These are phyloP conservation scores for Poteriospumella lacustris DNA, from an alignment of 108 stramenopile species.

Conservation along the genomic window DNA sequence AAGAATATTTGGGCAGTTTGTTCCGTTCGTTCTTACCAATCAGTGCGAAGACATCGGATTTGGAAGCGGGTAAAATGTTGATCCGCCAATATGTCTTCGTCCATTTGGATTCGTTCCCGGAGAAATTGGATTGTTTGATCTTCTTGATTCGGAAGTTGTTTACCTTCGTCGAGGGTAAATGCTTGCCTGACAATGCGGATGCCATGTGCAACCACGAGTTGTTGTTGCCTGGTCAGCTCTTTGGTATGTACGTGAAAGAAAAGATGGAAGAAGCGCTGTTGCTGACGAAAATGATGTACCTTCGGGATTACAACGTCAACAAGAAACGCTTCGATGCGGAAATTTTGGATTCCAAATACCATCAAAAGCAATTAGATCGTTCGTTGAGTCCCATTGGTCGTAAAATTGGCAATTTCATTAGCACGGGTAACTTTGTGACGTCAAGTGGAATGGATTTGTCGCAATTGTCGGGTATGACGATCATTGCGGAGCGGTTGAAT, in stretches of 20 bases:
- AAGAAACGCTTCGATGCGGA: conserved; percentile 59
- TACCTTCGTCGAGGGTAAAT: conserved; percentile 83
- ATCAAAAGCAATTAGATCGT: conserved; percentile 36
- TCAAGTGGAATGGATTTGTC: conserved; percentile 88
- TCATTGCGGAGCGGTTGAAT: conserved; percentile 94
- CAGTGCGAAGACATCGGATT: conserved; percentile 66
- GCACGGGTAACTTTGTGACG: conserved; percentile 89
- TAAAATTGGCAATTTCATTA: conserved; percentile 82
- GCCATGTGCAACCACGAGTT: conserved; percentile 88
- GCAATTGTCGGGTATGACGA: conserved; percentile 89
- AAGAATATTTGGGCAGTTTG: conserved; percentile 78
- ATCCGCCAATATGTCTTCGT: conserved; percentile 68
- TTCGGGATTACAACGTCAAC: neutral
- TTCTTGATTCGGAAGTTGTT: conserved; percentile 82
- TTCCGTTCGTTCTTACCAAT: conserved; percentile 72
- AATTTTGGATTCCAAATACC: conserved; percentile 39
- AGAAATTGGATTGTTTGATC: conserved; percentile 84
- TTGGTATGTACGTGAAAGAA: conserved; percentile 77
- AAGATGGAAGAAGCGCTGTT: conserved; percentile 78
- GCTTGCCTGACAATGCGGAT: conserved; percentile 91
- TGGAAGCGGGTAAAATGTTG: conserved; percentile 77
- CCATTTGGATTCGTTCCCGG: conserved; percentile 69
- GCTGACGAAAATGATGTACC: neutral
- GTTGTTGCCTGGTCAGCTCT: conserved; percentile 19
- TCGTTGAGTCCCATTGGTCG: conserved; percentile 34